Evolutionary conservation across 345 rosid species (phyloP), one percentile per base, ranked within the genome.

Genomic region (Ceriops zippeliana): DNA sequence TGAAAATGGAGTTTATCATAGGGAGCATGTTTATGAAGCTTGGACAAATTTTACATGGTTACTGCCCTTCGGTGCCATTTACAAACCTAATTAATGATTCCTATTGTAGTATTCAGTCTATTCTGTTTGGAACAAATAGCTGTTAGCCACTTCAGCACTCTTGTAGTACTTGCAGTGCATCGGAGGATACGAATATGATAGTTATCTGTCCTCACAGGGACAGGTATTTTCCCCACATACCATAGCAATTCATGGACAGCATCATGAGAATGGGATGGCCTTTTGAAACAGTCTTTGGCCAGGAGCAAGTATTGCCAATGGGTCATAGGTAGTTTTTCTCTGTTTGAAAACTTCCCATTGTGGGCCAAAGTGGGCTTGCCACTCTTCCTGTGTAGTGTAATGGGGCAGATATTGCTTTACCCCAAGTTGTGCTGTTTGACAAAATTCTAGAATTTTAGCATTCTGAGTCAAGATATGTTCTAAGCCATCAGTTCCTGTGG

Each of bases 321-420:
- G 97, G 73, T 93, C 98, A 73, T 89, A 88, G 58, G 76, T 75
- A 28, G 87, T 74, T 80, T 93, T 93, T 78, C 96, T 89, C 67
- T 79, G 83, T 64, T 74, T 83, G 65, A 93, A 84, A 61, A 62
- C 78, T 71, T 86, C 85, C 99, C 97, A 93, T 68, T 65, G 81
- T 52, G 84, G 74, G 42, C 96, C 97, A 77, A 86, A 93, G 80
- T 93, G 99, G 52, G 83, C 70, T 77, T 74, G 79, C 99, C 99
- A 93, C 70, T 91, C 93, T 70, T 78, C 81, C 71, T 86, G 86
- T 37, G 87, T 86, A 2, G 83, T 80, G 80, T 88, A 91, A 71
- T 93, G 96, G 58, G 98, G 90, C 76, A 89, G 82, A 76, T 91
- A 93, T 63, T 93, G 96, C 93, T 91, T 93, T 76, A 84, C 76